Evolutionary conservation across 1,284 basidiomycete species (phyloP).

Genomic region (Apiotrichum sp.): DNA sequence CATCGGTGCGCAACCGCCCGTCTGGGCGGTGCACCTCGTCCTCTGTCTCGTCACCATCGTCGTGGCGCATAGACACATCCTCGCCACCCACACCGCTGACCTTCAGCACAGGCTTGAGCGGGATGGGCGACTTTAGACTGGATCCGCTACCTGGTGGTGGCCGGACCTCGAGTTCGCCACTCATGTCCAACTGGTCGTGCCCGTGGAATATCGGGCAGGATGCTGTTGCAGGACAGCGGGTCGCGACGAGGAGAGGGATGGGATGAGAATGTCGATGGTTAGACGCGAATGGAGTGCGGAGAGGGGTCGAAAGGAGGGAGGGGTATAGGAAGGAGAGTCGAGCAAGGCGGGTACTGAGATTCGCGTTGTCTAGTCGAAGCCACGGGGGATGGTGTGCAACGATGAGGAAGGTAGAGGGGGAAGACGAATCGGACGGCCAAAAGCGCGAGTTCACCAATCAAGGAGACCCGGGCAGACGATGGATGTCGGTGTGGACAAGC

Average conservation of each 20-base stretch:
- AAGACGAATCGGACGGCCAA: background rate
- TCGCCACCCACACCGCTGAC: background rate
- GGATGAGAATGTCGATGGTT: no score
- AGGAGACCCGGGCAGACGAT: conserved; percentile 7
- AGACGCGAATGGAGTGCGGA: background rate
- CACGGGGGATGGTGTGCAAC: no score
- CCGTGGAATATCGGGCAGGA: background rate
- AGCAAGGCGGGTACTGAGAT: no score
- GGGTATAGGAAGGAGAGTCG: background rate
- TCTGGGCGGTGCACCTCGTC: background rate
- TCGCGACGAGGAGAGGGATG: background rate
- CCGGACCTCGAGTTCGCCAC: conserved; percentile 1
- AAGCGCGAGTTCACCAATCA: conserved; percentile 7
- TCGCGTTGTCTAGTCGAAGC: background rate
- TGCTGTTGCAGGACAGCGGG: background rate
- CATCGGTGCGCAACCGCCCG: background rate
- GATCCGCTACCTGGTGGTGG: background rate
- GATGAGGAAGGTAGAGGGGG: background rate
- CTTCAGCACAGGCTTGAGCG: background rate
- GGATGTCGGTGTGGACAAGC: background rate
- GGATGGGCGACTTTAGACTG: background rate
- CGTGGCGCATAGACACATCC: conserved; percentile 4
- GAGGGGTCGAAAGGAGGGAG: background rate
- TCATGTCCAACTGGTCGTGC: conserved; percentile 2
- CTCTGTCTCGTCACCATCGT: conserved; percentile 1